These are phyloP conservation scores for Lithospermum erythrorhizon DNA, from an alignment of 257 asterid species.

Conservation along the genomic window DNA sequence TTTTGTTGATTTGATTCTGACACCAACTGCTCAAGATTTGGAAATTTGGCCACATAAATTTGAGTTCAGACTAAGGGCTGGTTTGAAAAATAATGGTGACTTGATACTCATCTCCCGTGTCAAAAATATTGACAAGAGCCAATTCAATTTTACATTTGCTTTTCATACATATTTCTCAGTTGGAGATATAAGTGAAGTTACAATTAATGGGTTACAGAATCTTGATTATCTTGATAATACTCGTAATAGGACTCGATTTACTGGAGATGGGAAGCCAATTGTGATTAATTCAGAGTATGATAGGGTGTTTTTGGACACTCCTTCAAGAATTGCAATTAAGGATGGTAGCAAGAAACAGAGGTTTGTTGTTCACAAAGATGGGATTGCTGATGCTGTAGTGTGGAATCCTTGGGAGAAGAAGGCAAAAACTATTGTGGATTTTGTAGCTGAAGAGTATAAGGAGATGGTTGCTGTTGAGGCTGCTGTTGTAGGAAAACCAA, in stretches of 20 bases:
- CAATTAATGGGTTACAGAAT: conserved; percentile 86
- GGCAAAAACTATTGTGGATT: conserved; percentile 42
- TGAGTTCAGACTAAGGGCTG: neutral
- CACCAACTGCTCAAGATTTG: neutral
- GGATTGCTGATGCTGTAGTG: conserved; percentile 82
- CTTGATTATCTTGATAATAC: conserved; percentile 82
- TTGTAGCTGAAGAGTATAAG: conserved; percentile 76
- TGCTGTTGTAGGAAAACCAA: conserved; percentile 65
- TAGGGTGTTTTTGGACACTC: conserved; percentile 61
- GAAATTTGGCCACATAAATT: neutral
- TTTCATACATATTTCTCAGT: conserved; percentile 62
- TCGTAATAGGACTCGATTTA: conserved; percentile 58
- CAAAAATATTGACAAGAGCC: conserved; percentile 53
- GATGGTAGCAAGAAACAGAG: conserved; percentile 73
- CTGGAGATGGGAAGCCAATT: conserved; percentile 90
- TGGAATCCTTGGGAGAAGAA: conserved; percentile 96
- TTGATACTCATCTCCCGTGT: neutral
- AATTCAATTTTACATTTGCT: conserved; percentile 75
- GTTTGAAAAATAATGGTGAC: neutral
- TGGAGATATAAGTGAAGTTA: conserved; percentile 83
- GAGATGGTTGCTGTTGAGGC: conserved; percentile 76
- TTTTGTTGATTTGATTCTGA: neutral
- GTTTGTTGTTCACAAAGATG: conserved; percentile 53
- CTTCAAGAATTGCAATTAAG: conserved; percentile 56
- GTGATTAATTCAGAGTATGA: conserved; percentile 6